Conservation (phyloP, 495 filamentous ascomycete species). For the Penicillium mononematosum region DNA sequence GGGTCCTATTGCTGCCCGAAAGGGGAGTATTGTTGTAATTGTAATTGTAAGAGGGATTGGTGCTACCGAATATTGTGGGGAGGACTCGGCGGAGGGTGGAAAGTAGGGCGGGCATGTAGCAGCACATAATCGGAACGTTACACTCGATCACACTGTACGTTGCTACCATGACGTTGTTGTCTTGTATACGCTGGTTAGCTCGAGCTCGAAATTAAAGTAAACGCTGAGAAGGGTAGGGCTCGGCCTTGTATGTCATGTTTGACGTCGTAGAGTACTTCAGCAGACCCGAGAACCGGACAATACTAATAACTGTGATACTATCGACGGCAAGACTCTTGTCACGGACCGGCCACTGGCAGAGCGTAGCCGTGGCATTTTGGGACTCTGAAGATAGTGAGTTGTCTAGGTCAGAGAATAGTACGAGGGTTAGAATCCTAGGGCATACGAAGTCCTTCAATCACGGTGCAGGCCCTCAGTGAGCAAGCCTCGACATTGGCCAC, state of each 20-base stretch:
- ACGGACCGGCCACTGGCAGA: too few relatives aligned
- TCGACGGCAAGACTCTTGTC: neutral
- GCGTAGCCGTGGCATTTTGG: too few relatives aligned
- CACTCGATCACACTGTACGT: neutral
- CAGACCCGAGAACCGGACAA: neutral
- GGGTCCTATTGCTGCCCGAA: neutral
- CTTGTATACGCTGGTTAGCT: neutral
- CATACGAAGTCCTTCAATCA: too few relatives aligned
- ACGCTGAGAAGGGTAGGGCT: neutral
- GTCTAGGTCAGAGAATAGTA: too few relatives aligned
- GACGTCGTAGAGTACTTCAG: neutral
- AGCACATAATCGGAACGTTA: neutral
- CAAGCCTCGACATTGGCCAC: too few relatives aligned
- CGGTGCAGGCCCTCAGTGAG: too few relatives aligned
- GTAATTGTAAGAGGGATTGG: neutral
- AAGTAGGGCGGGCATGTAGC: neutral
- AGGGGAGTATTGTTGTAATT: neutral
- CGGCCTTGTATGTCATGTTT: neutral
- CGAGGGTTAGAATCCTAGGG: too few relatives aligned
- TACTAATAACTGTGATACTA: neutral
- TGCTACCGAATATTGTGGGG: neutral
- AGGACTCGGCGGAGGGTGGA: neutral
- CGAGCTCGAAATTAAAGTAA: neutral
- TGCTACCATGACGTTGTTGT: neutral
- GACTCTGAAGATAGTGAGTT: too few relatives aligned